Conservation (phyloP, 805 yeast genomes). For the Blastobotrys mokoenaii region DNA sequence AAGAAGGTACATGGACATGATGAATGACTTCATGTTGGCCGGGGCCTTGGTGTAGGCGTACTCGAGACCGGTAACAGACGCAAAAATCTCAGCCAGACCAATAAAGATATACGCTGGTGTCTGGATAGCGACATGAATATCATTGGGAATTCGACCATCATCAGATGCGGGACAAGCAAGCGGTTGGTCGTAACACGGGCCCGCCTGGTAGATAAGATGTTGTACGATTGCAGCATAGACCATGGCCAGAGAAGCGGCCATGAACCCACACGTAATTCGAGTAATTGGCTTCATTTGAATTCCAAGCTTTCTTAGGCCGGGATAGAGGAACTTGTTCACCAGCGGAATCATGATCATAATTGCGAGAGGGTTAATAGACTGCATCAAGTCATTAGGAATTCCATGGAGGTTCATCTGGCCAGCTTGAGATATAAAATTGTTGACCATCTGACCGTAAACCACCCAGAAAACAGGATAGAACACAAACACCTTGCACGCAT, state of each 20-base stretch:
- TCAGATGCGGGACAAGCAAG: slow-evolving; percentile 36
- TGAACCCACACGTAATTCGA: slow-evolving; percentile 62
- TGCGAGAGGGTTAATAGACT: slow-evolving; percentile 66
- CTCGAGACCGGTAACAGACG: slow-evolving; percentile 74
- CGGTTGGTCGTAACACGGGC: slow-evolving; percentile 67
- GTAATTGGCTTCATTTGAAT: slow-evolving; percentile 61
- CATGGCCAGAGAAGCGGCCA: slow-evolving; percentile 58
- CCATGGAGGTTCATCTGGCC: slow-evolving; percentile 68
- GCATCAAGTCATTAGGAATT: slow-evolving; percentile 72
- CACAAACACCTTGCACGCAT: slow-evolving; percentile 65
- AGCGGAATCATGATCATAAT: slow-evolving; percentile 72
- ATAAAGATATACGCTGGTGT: slow-evolving; percentile 62
- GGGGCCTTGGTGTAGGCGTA: slow-evolving; percentile 83
- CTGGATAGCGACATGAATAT: slow-evolving; percentile 62
- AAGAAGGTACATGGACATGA: slow-evolving; percentile 53
- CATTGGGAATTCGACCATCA: slow-evolving; percentile 31
- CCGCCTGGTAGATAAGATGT: slow-evolving; percentile 56
- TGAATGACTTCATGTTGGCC: slow-evolving; percentile 52
- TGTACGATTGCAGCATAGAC: slow-evolving; percentile 71
- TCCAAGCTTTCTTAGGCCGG: slow-evolving; percentile 39
- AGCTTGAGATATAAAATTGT: slow-evolving; percentile 67
- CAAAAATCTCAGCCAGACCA: slow-evolving; percentile 73
- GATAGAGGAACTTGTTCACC: slow-evolving; percentile 50
- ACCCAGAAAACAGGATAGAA: slow-evolving; percentile 72
- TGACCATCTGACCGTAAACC: slow-evolving; percentile 64